Evolutionary conservation across 176 grass and related monocot genomes (phyloP), one percentile per base, ranked within the genome.

Genomic region (Raddia guianensis): DNA sequence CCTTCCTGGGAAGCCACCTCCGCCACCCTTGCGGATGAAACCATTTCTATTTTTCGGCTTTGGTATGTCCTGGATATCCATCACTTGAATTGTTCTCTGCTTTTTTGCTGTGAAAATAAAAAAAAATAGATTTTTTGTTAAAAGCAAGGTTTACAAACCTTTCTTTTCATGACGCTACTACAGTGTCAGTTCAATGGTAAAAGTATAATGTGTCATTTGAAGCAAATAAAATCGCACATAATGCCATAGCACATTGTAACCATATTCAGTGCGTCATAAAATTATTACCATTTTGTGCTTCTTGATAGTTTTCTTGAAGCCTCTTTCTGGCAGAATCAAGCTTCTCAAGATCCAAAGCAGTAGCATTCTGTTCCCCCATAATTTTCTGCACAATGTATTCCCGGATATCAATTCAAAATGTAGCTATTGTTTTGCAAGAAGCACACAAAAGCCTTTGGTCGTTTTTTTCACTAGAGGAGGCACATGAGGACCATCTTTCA

Each of bases 21-120:
- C 80, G 2, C 76, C 27, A 9, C 63, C 75, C 70, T 90, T 94
- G 42, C 87, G 87, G 45, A 94, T 78, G 69, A 93, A 94, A n/a
- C 63, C 20, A 52, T 90, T 97, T 64, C 11, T 72, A 42, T 78
- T 83, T 73, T 86, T 97, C 0, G 89, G 87, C 52, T 94, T 94
- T 0, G 94, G 91, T 60, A 97, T 89, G 49, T 97, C 91, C n/a
- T 97, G 87, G 72, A 94, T 78, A 67, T 88, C 89, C 91, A 92
- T 84, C 66, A 94, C 89, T 82, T 97, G 94, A 63, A 97, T 90
- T 0, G 91, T 92, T 57, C 94, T 87, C 52, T 90, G 89, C 74
- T 90, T 97, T 91, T 92, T 97, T 0, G 89, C 91, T 97, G 77
- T 19, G 18, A 77, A 53, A 71, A 64, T 3, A 43, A 14, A 35